Evolutionary conservation across 331 rosid genomes (phyloP).

Genomic region (Dryas integrifolia): DNA sequence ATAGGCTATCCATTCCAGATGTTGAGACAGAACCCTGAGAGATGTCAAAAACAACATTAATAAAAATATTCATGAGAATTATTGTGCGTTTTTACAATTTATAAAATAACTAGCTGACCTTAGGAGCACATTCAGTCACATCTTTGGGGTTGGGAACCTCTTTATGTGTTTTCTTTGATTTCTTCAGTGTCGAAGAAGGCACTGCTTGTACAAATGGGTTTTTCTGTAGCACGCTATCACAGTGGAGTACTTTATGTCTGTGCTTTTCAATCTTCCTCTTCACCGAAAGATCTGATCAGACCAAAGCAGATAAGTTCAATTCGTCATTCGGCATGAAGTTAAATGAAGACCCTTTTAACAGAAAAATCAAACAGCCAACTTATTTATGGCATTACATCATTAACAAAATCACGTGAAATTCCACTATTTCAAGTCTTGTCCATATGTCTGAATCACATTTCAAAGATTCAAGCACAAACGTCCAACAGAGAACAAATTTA

Average conservation of each 20-base stretch:
- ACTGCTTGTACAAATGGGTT: conserved; percentile 72
- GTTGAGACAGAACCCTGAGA: conserved; percentile 41
- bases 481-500: neutral
- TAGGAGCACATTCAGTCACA: conserved; percentile 30
- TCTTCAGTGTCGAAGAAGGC: conserved; percentile 69
- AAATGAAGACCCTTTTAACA: neutral
- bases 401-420: neutral
- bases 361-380: neutral
- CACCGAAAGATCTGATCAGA: conserved; percentile 62
- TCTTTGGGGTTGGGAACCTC: conserved; percentile 24
- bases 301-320: conserved; percentile 8
- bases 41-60: conserved; percentile 14
- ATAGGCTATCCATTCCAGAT: conserved; percentile 52
- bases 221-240: conserved; percentile 65
- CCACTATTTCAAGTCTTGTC: neutral
- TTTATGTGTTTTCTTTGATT: conserved; percentile 43
- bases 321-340: neutral
- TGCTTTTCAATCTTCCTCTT: conserved; percentile 83
- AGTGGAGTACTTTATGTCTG: conserved; percentile 62
- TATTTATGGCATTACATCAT: neutral
- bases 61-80: neutral
- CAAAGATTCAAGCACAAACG: neutral
- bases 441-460: too few species aligned
- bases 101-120: conserved; percentile 42
- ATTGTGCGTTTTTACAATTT: neutral